Base-by-base conservation (phyloP, 768 basidiomycete species). In the Naganishia onofrii region DNA sequence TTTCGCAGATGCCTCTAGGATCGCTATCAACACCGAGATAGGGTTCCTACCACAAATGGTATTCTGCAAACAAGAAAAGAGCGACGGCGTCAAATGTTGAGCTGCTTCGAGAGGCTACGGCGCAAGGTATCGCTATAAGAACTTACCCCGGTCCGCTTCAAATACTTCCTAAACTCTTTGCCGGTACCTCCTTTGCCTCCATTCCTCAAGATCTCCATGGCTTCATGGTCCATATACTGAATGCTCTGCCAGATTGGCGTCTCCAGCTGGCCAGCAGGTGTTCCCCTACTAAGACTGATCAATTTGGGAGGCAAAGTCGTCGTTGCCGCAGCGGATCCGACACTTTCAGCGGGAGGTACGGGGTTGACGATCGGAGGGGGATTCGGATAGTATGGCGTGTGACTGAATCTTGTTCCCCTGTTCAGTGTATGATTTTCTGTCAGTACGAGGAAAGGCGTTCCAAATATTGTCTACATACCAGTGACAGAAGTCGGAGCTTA, bases 1-100 rank as follows among this genome's bases (percentile, higher is more conserved):
- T 63, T 58, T 58, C 28, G n/a, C n/a, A 10, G 67, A 56, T 3
- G 66, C 51, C 6, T 86, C 75, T 58, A 97, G 79, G 8, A 92
- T 89, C 0, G 91, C 91, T 19, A 98, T 83, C 1, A 99, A 83
- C 5, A 98, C 91, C 0, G 93, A 92, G 64, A 99, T 97, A 0
- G 96, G 93, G 76, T 97, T 93, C 46, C 96, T 85, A 3, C 96
- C 96, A 78, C 96, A 99, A 54, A 99, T 96, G 0, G 96, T 98
- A 82, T 99, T 99, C 82, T 89, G 87, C 38, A 92, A 42, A 94
- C 69, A 1, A 92, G 84, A 8, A 2, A 42, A 7, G 15, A 8
- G 42, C 9, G n/a, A n/a, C 42, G 13, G 42, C 42, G 42, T 42
- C 42, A 42, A 42, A 2, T 42, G 15, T 42, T 17, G 2, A 42